These are phyloP conservation scores for Fusarium sp. DNA, from an alignment of 2,329 filamentous ascomycete species.

Conservation along the genomic window DNA sequence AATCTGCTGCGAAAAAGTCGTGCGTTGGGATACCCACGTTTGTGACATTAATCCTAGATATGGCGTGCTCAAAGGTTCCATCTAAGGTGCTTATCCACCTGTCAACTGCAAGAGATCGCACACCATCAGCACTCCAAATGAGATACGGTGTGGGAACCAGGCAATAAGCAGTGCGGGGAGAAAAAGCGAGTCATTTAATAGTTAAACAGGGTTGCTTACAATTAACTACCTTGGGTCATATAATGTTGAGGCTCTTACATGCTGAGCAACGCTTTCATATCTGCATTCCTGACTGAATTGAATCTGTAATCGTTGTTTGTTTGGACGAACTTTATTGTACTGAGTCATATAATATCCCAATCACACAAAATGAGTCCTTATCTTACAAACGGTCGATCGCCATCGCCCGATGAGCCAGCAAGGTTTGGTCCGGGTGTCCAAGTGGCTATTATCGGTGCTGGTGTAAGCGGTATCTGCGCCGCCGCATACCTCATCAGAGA, in stretches of 20 bases:
- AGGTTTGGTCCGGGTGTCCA: slow-evolving; percentile 23
- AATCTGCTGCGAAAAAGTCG: slow-evolving; percentile 27
- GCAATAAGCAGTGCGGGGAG: background rate
- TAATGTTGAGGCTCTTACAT: background rate
- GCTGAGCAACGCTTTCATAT: background rate
- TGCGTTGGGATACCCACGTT: slow-evolving; percentile 15
- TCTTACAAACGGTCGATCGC: slow-evolving; percentile 10
- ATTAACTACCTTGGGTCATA: background rate
- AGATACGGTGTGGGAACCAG: background rate
- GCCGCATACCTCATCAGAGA: slow-evolving; percentile 53
- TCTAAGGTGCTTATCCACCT: slow-evolving; percentile 10
- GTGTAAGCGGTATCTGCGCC: slow-evolving; percentile 54
- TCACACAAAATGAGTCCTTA: slow-evolving; percentile 28
- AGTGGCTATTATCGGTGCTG: slow-evolving; percentile 55
- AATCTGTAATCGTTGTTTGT: accelerated
- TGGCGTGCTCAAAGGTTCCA: slow-evolving; percentile 38
- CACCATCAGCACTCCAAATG: slow-evolving; percentile 21
- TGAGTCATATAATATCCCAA: too few relatives aligned
- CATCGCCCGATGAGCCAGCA: background rate
- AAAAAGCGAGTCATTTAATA: background rate
- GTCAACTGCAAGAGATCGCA: slow-evolving; percentile 11
- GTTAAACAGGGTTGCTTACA: background rate
- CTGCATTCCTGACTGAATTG: background rate
- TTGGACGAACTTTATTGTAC: accelerated
- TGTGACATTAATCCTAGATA: slow-evolving; percentile 36